Evolutionary conservation across 192 early-diverging fungal genomes (phyloP).

Genomic region (Mycoemilia scoparia): DNA sequence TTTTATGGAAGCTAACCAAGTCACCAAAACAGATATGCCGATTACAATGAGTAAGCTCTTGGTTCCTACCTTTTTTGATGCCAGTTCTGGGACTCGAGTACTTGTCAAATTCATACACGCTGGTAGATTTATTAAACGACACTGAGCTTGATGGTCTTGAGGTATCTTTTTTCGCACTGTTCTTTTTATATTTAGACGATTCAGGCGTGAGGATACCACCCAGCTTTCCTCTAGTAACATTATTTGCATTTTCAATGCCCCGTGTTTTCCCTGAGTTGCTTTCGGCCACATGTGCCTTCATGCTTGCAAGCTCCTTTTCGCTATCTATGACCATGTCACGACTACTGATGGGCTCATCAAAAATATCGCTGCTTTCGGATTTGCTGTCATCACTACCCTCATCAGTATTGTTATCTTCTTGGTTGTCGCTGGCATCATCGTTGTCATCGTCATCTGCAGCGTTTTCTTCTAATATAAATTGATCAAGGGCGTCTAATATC

Average conservation of each 20-base stretch:
- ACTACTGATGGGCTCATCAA: background rate
- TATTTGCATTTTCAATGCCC: background rate
- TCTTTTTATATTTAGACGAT: too few species aligned
- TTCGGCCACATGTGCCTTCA: background rate
- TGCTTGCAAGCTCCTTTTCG: conserved; percentile 13
- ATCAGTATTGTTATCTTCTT: background rate
- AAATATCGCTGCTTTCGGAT: background rate
- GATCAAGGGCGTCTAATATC: conserved; percentile 15
- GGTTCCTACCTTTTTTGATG: too few species aligned
- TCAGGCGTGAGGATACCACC: too few species aligned
- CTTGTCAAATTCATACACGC: too few species aligned
- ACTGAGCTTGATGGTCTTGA: too few species aligned
- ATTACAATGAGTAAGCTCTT: too few species aligned
- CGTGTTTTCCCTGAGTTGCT: background rate
- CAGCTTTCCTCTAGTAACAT: background rate
- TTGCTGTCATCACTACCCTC: background rate
- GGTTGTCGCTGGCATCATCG: conserved; percentile 23
- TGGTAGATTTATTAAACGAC: too few species aligned
- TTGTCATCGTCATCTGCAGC: conserved; percentile 15
- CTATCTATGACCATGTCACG: background rate
- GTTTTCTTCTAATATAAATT: conserved; percentile 12
- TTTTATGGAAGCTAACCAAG: too few species aligned
- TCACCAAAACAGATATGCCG: too few species aligned
- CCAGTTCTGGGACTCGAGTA: too few species aligned
- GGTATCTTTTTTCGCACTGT: too few species aligned